A percentile compares a stretch with the other conserved stretches of the same genome.
phyloP scores from a whole-genome alignment of 805 yeast genomes.

The Yarrowia phangngaensis region DNA sequence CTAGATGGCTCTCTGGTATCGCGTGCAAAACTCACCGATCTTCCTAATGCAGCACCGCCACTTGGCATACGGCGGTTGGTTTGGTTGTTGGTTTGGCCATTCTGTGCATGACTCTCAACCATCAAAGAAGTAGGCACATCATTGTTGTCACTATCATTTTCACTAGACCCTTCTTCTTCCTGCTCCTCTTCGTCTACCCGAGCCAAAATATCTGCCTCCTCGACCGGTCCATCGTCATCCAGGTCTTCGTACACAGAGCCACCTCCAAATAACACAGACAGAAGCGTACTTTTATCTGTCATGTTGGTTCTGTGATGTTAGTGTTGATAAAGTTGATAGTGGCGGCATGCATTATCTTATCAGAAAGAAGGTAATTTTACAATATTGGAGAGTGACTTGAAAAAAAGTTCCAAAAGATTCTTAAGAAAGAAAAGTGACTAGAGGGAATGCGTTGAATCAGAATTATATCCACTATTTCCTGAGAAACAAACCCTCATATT shows the following conservation, averaged over 20 bases:
- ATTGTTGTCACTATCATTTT: constrained; percentile 7
- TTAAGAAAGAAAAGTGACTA: too few species aligned
- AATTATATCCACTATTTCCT: too few species aligned
- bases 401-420: too few species aligned
- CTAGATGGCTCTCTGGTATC: constrained; percentile 8
- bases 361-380: too few species aligned
- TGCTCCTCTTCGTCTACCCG: constrained; percentile 15
- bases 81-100: background rate
- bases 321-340: background rate
- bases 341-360: constrained; percentile 23
- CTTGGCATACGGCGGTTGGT: background rate
- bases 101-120: constrained; percentile 3
- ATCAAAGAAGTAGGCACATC: constrained; percentile 13
- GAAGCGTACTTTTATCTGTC: constrained; percentile 21
- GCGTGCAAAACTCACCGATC: constrained; percentile 16
- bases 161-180: background rate
- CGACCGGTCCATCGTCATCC: constrained; percentile 15
- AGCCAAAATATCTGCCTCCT: constrained; percentile 16
- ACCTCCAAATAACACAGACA: constrained; percentile 12
- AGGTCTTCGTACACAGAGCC: constrained; percentile 23
- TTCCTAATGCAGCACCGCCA: too few species aligned
- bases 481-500: too few species aligned
- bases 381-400: too few species aligned
- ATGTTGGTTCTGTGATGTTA: background rate
- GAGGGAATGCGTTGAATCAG: too few species aligned